phyloP scores from a whole-genome alignment of 345 rosid species.

The Heritiera fomes region DNA sequence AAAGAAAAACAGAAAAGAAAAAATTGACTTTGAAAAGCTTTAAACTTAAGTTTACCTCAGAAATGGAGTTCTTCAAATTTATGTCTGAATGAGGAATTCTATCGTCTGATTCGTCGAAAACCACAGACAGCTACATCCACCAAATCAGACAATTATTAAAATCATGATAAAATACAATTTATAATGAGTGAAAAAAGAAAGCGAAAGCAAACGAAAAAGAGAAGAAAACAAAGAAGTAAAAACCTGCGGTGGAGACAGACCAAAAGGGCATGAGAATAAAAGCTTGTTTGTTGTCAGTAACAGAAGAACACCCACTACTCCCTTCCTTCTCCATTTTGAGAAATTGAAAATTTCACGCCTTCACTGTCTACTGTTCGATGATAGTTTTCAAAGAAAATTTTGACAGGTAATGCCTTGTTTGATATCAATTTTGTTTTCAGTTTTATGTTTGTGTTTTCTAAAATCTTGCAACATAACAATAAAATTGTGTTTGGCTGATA shows the following conservation, averaged over 20 bases:
- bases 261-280: conserved; percentile 65
- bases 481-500: too few species aligned
- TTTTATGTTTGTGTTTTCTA: too few species aligned
- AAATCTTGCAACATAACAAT: too few species aligned
- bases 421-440: too few species aligned
- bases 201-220: neutral
- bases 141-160: conserved; percentile 1
- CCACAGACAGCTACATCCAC: conserved; percentile 53
- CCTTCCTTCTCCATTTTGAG: conserved; percentile 32
- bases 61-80: conserved; percentile 63
- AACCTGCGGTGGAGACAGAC: conserved; percentile 72
- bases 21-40: neutral
- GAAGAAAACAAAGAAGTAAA: neutral
- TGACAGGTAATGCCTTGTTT: too few species aligned
- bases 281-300: conserved; percentile 45
- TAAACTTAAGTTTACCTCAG: conserved; percentile 46
- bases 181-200: neutral
- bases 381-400: too few species aligned
- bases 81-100: conserved; percentile 62
- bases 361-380: neutral
- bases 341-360: neutral
- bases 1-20: neutral
- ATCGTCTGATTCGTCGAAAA: conserved; percentile 59
- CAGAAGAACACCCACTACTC: conserved; percentile 15
- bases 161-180: neutral